Percentiles rank a stretch among this genome's conserved stretches.
Conservation (phyloP, 768 basidiomycete species). For the Psilocybe cubensis region DNA sequence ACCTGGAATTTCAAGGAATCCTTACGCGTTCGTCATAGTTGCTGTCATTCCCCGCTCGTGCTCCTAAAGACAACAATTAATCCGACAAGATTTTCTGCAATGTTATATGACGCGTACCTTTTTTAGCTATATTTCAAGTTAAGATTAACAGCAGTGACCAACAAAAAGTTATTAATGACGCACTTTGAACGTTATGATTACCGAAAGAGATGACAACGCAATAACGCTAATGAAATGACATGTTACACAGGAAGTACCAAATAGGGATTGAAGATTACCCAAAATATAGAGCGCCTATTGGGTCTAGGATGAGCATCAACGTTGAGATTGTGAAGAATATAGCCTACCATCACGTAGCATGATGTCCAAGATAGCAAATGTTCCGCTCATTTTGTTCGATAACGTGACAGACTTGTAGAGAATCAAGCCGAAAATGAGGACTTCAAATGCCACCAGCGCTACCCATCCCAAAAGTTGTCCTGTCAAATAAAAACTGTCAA, state of each 20-base stretch:
- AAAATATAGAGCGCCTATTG: not conserved
- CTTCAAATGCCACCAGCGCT: not conserved
- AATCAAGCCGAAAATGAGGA: slow-evolving; percentile 2
- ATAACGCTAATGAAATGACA: not conserved
- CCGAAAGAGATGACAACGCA: not conserved
- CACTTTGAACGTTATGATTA: not conserved
- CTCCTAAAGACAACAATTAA: too few species aligned
- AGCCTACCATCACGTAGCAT: slow-evolving; percentile 6
- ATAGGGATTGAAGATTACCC: not conserved
- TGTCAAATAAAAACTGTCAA: too few species aligned
- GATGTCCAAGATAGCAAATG: not conserved
- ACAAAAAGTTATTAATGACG: not conserved
- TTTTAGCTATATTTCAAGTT: not conserved
- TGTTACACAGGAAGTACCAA: not conserved
- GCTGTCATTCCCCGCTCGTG: not conserved
- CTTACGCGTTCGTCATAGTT: not conserved
- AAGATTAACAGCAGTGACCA: not conserved
- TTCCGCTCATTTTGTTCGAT: not conserved
- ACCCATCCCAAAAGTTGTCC: not conserved
- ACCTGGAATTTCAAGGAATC: not conserved
- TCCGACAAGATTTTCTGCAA: not conserved
- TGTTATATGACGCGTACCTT: not conserved
- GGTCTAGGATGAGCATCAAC: too few species aligned
- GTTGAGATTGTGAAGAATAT: not conserved
- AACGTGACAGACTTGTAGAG: not conserved